Percentiles rank a stretch among this genome's conserved stretches.
phyloP scores from a whole-genome alignment of 108 stramenopile genomes.

The Conticribra guillardii region DNA sequence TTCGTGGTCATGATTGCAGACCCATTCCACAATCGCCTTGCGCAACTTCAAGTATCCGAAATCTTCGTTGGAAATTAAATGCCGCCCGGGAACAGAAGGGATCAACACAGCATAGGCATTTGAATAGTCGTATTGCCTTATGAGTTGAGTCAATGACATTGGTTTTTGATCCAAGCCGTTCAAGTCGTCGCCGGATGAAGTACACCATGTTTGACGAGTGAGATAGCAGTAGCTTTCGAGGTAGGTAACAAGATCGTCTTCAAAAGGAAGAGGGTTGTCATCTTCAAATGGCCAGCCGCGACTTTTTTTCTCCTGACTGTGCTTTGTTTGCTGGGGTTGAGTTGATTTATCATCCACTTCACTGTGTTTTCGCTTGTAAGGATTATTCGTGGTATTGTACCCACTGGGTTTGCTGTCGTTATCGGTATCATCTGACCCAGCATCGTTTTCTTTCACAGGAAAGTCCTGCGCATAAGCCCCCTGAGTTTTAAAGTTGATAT shows the following conservation, averaged over 20 bases:
- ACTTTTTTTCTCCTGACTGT: no score
- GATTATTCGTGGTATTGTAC: background rate
- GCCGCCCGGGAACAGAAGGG: conserved; percentile 77
- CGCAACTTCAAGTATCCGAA: conserved; percentile 61
- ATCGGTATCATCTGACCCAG: background rate
- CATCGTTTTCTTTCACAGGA: conserved; percentile 43
- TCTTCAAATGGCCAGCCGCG: conserved; percentile 32
- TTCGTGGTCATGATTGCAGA: conserved; percentile 6
- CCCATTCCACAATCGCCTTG: conserved; percentile 43
- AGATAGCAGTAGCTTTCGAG: conserved; percentile 62
- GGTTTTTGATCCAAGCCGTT: conserved; percentile 33
- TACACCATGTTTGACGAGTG: conserved; percentile 43
- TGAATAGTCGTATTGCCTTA: conserved; percentile 74
- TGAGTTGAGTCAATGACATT: conserved; percentile 22
- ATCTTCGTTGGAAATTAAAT: conserved; percentile 20
- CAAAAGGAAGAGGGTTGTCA: conserved; percentile 48
- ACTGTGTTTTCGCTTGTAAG: conserved; percentile 11
- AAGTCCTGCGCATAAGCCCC: conserved; percentile 79
- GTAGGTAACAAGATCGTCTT: conserved; percentile 69
- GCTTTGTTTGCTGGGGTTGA: background rate
- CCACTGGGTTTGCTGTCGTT: background rate
- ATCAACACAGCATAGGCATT: conserved; percentile 66
- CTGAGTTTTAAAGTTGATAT: conserved; percentile 66
- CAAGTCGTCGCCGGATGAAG: background rate
- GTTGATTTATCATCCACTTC: background rate